Evolutionary conservation across 176 grass and related monocot species (phyloP), one percentile per base, ranked within the genome.

Genomic region (Oryza meridionalis): DNA sequence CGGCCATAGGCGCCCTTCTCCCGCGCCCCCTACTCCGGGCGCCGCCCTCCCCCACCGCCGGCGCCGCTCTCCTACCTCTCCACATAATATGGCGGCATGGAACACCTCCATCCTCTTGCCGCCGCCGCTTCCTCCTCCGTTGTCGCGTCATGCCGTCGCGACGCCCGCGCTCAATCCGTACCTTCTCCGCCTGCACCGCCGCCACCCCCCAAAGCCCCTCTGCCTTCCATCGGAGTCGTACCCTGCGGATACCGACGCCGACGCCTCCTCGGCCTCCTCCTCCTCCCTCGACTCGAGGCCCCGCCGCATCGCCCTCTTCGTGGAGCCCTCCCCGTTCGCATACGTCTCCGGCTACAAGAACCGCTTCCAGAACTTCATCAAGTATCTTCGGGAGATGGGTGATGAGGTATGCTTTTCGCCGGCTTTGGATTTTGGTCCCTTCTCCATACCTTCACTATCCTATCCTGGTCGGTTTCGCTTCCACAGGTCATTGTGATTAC

Each of bases 281-380:
- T n/a, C n/a, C n/a, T n/a, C 55, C 22, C 55, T 61, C 6, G 82
- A 65, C 74, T 86, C 84, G 32, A 91, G 79, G 82, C 92, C 95
- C 31, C 90, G 92, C 75, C 92, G 88, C 70, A 94, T 97, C 82
- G 95, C 95, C 12, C 95, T 94, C 50, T 94, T 94, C 73, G 92
- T 97, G 4, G 95, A 97, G 86, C 95, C 95, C 4, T 97, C 92
- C 27, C 95, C 95, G 31, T 97, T 97, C 81, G 84, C 95, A 31
- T 98, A 98, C 79, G 87, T 95, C 76, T 98, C 92, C 65, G 95
- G 92, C 42, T 98, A 98, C 82, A 98, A 98, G 90, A 98, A 98
- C 77, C 92, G 95, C 53, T 98, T 98, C 88, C 92, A 95, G 89
- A 98, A 98, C 86, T 98, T 98, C 86, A 95, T 95, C 86, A 98